Base-by-base conservation (phyloP, 169 alveolate species). In the Eimeria sp. region DNA sequence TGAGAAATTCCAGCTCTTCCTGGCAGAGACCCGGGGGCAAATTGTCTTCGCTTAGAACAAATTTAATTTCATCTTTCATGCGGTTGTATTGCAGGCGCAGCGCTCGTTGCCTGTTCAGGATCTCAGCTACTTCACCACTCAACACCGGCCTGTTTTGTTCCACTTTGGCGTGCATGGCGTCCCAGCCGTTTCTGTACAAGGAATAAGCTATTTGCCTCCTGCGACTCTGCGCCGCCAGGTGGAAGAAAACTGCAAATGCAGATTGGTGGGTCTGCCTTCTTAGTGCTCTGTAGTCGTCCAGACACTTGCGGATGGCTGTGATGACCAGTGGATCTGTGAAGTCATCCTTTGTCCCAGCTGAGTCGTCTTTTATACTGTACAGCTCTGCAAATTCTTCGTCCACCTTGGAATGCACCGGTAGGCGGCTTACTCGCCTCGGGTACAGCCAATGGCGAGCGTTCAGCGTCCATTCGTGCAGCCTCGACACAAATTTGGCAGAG, bases 161-260 rank as follows among this genome's bases (percentile, higher is more conserved):
- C 43, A 86, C 93, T 86, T 86, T 86, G 4, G 93, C 93, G 13
- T 86, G 93, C n/a, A 86, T 80, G 49, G 93, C 80, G n/a, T 86
- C 93, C 47, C 93, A 86, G 5, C 67, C 80, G 14, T 86, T 63
- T 43, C 76, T 40, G 63, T 86, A 86, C 43, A 40, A 7, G 10
- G 80, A 86, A 9, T 61, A 86, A 4, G 57, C 80, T 3, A 86
- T 43, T 22, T 86, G 93, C 43, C 93, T 43, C 63, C 65, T 86
- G 65, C 80, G 93, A 61, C 93, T 86, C 49, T 86, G 93, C 43
- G 80, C 93, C 82, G 93, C 93, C 25, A 86, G 93, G 82, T 86
- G 63, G 80, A 86, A 86, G 93, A 86, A 43, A 40, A 63, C 45
- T 25, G 93, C 76, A 58, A 86, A 86, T 20, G 93, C 82, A 86